Evolutionary conservation across 2,329 filamentous ascomycete genomes (phyloP), one percentile per base, ranked within the genome.

Genomic region (Penicillium sp.): DNA sequence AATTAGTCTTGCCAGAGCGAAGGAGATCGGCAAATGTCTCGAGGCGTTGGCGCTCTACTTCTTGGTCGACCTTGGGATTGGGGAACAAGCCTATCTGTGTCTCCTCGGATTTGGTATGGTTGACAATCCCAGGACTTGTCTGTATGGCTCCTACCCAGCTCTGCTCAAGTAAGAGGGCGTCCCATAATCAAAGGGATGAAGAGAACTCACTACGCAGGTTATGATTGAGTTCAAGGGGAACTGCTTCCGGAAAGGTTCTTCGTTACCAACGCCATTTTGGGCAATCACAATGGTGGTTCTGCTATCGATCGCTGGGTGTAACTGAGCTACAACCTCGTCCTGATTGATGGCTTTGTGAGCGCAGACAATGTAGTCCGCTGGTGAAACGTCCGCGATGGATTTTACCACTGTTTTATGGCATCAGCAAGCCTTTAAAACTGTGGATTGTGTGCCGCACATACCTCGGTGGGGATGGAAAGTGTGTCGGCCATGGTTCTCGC

Each of bases 11-110:
- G 0, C 79, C 79, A 0, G 67, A 60, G 0, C 63, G 66, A 2
- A 83, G 62, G 0, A 82, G 59, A 0, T 63, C 57, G 0, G 74
- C 69, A 36, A 82, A 80, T 0, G 61, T 63, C 0, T 76, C 56
- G 0, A 84, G 72, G 0, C 72, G 71, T 2, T 61, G 19, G 3
- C 70, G 55, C 44, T 82, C 79, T 0, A 62, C 7, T 0, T 56
- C 19, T 0, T 40, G 10, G 0, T 75, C 65, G 0, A 73, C 40
- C 0, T 44, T 13, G 0, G 65, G 23, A 30, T 79, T 81, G 0
- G 74, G 69, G 58, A 78, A 84, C 0, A 84, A 64, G 0, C 82
- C 82, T 3, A 84, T 77, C 51, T 84, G 78, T 65, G 80, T 78
- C 56, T 81, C 74, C 62, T 84, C 82, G 11, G 77, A 78, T 48